phyloP scores from a whole-genome alignment of 768 basidiomycete genomes.

The Panellus pusillus region DNA sequence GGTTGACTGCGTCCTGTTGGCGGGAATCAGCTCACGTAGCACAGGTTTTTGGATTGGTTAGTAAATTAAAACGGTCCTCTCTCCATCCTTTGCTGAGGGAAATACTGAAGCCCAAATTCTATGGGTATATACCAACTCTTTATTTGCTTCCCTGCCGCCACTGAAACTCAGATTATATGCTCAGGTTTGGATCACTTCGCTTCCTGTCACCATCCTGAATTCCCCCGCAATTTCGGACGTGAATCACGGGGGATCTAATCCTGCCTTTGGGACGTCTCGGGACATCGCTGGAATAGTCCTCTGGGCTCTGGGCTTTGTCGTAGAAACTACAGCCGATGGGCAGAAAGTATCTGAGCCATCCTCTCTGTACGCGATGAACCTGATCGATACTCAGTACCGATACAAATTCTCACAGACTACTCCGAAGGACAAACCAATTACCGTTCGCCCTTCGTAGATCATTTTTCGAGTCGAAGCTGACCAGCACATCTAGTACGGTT shows the following conservation, averaged over 20 bases:
- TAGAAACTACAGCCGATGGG: conserved; percentile 37
- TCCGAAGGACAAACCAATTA: conserved; percentile 51
- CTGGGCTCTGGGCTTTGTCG: conserved; percentile 57
- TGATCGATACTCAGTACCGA: conserved; percentile 35
- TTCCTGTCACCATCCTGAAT: conserved; percentile 65
- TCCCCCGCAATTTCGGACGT: conserved; percentile 62
- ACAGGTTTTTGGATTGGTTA: conserved; percentile 57
- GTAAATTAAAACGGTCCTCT: conserved; percentile 3
- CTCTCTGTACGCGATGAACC: neutral
- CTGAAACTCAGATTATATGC: conserved; percentile 1
- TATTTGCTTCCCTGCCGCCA: neutral
- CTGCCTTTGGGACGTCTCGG: conserved; percentile 57
- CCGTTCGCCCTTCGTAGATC: conserved; percentile 29
- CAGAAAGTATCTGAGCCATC: conserved; percentile 5
- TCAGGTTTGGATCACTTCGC: conserved; percentile 61
- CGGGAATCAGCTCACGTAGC: neutral
- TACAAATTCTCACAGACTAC: conserved; percentile 50
- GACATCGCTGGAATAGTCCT: conserved; percentile 66
- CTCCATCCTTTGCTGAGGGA: neutral
- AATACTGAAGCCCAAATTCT: conserved; percentile 50
- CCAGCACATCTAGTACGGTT: conserved; percentile 36
- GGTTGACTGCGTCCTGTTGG: conserved; percentile 7
- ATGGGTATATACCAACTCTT: conserved; percentile 50
- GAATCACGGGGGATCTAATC: conserved; percentile 44
- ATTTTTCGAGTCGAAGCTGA: neutral